Evolutionary conservation across 2,329 filamentous ascomycete species (phyloP).

Genomic region (Colletotrichum musae): DNA sequence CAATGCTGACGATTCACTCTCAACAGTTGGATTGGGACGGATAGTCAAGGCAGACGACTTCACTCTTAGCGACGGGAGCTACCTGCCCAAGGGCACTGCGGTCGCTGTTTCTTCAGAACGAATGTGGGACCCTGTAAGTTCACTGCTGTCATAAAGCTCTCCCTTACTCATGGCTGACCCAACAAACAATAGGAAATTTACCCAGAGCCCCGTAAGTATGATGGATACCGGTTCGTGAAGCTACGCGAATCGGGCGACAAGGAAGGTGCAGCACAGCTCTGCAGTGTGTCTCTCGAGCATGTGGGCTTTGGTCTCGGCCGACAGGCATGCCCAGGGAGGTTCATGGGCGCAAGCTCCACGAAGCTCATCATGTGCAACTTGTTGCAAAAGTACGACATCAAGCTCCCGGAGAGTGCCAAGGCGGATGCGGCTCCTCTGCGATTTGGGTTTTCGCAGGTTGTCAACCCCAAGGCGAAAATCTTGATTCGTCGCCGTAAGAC

Average conservation of each 20-base stretch:
- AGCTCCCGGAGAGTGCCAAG: conserved; percentile 52
- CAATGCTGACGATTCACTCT: not conserved
- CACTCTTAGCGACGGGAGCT: conserved; percentile 18
- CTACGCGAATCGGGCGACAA: conserved; percentile 27
- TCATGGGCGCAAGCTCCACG: conserved; percentile 61
- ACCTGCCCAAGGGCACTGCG: conserved; percentile 20
- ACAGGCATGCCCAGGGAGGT: conserved; percentile 63
- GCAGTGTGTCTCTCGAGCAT: conserved; percentile 53
- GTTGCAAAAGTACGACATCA: conserved; percentile 58
- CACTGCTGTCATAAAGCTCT: fast-evolving
- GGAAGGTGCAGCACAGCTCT: conserved; percentile 54
- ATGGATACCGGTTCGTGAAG: conserved; percentile 25
- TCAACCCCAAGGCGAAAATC: conserved; percentile 14
- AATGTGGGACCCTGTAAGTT: conserved; percentile 17
- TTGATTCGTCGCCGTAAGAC: conserved; percentile 7
- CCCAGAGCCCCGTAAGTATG: conserved; percentile 9
- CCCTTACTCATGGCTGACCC: not conserved
- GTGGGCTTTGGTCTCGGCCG: conserved; percentile 60
- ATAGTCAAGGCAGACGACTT: conserved; percentile 21
- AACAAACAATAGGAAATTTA: conserved; percentile 14
- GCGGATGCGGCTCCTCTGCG: not conserved
- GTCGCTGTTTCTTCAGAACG: conserved; percentile 15
- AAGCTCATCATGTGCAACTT: conserved; percentile 59
- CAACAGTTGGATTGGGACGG: not conserved
- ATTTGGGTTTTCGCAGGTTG: conserved; percentile 29